Evolutionary conservation across 441 rosid species (phyloP).

Genomic region (Brassica hybrid): DNA sequence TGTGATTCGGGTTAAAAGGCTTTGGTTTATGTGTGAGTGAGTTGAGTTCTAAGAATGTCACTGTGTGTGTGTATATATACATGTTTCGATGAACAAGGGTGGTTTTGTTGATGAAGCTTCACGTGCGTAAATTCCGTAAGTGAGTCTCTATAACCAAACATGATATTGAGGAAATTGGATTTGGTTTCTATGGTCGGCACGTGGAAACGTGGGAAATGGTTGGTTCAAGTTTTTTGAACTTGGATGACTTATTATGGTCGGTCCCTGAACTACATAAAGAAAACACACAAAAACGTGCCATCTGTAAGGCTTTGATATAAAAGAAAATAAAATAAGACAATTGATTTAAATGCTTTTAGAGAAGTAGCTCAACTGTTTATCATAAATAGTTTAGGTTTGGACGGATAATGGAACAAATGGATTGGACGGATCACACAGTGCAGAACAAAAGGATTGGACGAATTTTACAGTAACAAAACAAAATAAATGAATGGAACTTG

Average conservation of each 20-base stretch:
- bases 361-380: no score
- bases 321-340: no score
- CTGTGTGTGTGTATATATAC: background rate
- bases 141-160: background rate
- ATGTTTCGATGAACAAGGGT: background rate
- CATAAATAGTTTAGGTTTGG: background rate
- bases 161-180: background rate
- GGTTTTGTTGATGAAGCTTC: background rate
- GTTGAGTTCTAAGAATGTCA: slow-evolving; percentile 5
- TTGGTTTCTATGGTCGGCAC: slow-evolving; percentile 35
- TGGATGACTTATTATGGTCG: slow-evolving; percentile 14
- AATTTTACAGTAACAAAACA: no score
- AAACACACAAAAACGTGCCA: slow-evolving; percentile 17
- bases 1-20: background rate
- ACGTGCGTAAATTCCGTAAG: slow-evolving; percentile 17
- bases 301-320: background rate
- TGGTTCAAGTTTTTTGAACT: background rate
- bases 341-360: no score
- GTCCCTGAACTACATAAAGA: background rate
- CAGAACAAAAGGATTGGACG: background rate
- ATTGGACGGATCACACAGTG: background rate
- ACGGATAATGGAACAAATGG: background rate
- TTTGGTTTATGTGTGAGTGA: slow-evolving; percentile 18
- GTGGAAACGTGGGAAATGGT: background rate
- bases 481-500: background rate